phyloP scores from a whole-genome alignment of 352 stramenopile species.

The Phytophthora crassamura region DNA sequence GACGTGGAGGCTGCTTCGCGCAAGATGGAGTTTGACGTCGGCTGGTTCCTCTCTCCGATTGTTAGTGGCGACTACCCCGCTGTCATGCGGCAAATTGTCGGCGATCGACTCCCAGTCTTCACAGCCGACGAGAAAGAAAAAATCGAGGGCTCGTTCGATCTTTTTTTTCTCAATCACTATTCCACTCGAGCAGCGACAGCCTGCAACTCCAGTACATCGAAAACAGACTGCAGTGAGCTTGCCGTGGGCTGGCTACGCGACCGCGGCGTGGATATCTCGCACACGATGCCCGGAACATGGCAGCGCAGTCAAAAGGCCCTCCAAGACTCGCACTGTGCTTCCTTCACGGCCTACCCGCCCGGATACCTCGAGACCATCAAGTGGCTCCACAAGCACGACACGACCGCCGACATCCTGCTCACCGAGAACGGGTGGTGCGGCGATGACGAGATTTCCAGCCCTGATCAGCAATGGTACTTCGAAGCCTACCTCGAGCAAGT shows the following conservation, averaged over 20 bases:
- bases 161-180: conserved; percentile 97
- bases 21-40: conserved; percentile 82
- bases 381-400: conserved; percentile 48
- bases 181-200: conserved; percentile 48
- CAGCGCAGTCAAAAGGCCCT: too few relatives aligned
- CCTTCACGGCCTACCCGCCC: conserved; percentile 50
- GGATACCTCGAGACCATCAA: conserved; percentile 52
- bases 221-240: conserved; percentile 32
- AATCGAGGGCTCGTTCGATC: conserved; percentile 86
- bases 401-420: conserved; percentile 46
- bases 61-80: conserved; percentile 91
- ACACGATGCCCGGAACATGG: too few relatives aligned
- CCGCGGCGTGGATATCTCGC: conserved; percentile 40
- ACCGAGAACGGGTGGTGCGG: conserved; percentile 60
- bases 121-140: conserved; percentile 70
- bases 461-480: conserved; percentile 52
- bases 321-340: too few relatives aligned
- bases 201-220: conserved; percentile 71
- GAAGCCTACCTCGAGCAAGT: conserved; percentile 49
- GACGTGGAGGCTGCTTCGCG: conserved; percentile 61
- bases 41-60: conserved; percentile 89
- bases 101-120: conserved; percentile 86
- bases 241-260: conserved; percentile 46
- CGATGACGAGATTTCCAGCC: conserved; percentile 47
- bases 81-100: conserved; percentile 85